Evolutionary conservation across 169 alveolate genomes (phyloP).

Genomic region (Eimeria sp.): DNA sequence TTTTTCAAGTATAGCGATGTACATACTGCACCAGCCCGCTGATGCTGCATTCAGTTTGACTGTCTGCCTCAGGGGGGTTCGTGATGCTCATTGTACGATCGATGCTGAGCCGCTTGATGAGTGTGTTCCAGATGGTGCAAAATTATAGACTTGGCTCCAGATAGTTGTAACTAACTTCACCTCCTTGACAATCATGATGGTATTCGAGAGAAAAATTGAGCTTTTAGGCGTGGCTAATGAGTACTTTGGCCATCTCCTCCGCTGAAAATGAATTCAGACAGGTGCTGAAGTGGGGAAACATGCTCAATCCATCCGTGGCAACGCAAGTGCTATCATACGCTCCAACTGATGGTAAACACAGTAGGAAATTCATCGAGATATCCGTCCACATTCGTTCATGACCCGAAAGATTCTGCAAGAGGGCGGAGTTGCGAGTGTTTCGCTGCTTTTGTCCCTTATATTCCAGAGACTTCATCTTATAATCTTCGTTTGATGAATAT

Average conservation of each 20-base stretch:
- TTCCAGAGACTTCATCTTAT: neutral
- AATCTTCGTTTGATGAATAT: neutral
- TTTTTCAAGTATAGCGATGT: neutral
- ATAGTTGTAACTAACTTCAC: too few relatives aligned
- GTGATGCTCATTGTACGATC: neutral
- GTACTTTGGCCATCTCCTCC: too few relatives aligned
- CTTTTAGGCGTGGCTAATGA: too few relatives aligned
- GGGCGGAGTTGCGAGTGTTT: neutral
- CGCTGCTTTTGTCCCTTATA: neutral
- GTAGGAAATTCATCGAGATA: neutral
- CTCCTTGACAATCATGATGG: too few relatives aligned
- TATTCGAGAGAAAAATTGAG: too few relatives aligned
- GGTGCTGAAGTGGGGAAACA: neutral
- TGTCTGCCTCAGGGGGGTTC: neutral
- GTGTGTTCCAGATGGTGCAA: too few relatives aligned
- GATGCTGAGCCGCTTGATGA: too few relatives aligned
- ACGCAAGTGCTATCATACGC: neutral
- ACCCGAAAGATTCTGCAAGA: neutral
- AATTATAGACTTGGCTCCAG: too few relatives aligned
- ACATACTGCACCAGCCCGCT: neutral
- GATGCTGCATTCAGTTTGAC: neutral
- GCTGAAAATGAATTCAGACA: too few relatives aligned
- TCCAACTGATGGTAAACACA: neutral
- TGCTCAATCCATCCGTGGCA: neutral
- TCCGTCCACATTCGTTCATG: neutral